phyloP scores from a whole-genome alignment of 2,329 filamentous ascomycete species.

The Ceratocystis papillata region DNA sequence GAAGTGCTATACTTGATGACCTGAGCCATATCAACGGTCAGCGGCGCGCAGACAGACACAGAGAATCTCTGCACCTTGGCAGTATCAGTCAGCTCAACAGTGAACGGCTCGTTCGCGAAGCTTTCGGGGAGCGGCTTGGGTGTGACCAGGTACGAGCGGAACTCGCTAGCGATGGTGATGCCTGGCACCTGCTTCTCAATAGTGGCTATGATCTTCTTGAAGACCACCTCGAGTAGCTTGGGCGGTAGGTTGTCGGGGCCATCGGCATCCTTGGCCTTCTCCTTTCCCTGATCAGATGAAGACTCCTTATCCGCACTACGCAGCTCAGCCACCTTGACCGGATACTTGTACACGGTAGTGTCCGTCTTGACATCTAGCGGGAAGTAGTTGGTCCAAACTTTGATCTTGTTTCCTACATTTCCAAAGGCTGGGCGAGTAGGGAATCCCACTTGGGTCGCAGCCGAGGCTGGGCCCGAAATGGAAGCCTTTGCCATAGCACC shows the following conservation, averaged over 20 bases:
- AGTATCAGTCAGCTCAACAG: slow-evolving; percentile 18
- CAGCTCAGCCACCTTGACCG: slow-evolving; percentile 32
- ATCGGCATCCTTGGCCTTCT: slow-evolving; percentile 19
- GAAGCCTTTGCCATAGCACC: slow-evolving; percentile 28
- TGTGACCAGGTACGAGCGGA: slow-evolving; percentile 38
- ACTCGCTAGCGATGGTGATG: slow-evolving; percentile 38
- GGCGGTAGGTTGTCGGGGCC: slow-evolving; percentile 31
- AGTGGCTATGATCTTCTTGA: slow-evolving; percentile 33
- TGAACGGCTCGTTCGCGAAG: slow-evolving; percentile 13
- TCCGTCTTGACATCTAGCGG: slow-evolving; percentile 34
- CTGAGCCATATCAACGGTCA: slow-evolving; percentile 30
- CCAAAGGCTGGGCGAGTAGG: slow-evolving; percentile 43
- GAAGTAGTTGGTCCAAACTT: slow-evolving; percentile 48
- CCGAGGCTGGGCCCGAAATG: slow-evolving; percentile 21
- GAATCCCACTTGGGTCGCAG: slow-evolving; percentile 29
- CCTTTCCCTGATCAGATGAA: neutral
- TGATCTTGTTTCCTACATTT: slow-evolving; percentile 34
- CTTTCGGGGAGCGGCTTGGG: slow-evolving; percentile 13
- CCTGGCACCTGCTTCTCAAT: slow-evolving; percentile 31
- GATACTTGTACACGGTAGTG: slow-evolving; percentile 37
- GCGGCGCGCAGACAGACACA: slow-evolving; percentile 35
- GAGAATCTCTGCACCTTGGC: slow-evolving; percentile 34
- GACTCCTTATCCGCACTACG: slow-evolving; percentile 21
- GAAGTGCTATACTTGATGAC: slow-evolving; percentile 39
- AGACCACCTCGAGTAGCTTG: slow-evolving; percentile 36